These are phyloP conservation scores for Senna siamea DNA, from an alignment of 306 rosid genomes.

Conservation along the genomic window DNA sequence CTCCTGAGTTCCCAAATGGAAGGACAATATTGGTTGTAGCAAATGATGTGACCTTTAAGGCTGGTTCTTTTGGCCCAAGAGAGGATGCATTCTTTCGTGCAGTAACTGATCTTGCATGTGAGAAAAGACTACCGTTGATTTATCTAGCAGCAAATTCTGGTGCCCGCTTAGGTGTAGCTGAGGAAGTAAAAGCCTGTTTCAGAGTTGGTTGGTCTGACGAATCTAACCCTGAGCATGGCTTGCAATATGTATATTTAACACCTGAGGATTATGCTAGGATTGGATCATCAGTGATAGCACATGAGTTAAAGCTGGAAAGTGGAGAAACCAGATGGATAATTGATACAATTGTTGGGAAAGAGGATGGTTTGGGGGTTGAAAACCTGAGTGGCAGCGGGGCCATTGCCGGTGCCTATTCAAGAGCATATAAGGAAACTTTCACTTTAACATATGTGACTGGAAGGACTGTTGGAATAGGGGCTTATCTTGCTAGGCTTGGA, in stretches of 20 bases:
- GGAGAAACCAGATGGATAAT: constrained; percentile 97
- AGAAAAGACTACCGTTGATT: constrained; percentile 77
- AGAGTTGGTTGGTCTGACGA: constrained; percentile 99
- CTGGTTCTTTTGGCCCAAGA: constrained; percentile 97
- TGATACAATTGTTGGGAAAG: constrained; percentile 96
- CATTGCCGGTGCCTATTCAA: constrained; percentile 95
- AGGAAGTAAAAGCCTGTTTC: constrained; percentile 94
- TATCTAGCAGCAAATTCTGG: constrained; percentile 99
- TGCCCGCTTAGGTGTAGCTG: constrained; percentile 96
- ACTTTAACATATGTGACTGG: constrained; percentile 97
- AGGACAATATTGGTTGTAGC: constrained; percentile 87
- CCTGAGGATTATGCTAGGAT: constrained; percentile 88
- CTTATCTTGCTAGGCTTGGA: constrained; percentile 99
- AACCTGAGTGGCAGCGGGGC: constrained; percentile 98
- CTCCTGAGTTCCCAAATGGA: constrained; percentile 95
- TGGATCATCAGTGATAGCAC: constrained; percentile 85
- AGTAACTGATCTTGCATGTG: constrained; percentile 93
- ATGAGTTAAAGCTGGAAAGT: constrained; percentile 68
- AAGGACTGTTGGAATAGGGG: constrained; percentile 98
- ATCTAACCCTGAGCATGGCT: constrained; percentile 89
- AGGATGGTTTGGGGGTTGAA: constrained; percentile 95
- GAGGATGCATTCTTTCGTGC: constrained; percentile 98
- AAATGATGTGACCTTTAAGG: constrained; percentile 95
- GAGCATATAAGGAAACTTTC: constrained; percentile 94
- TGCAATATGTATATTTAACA: constrained; percentile 88